These are phyloP conservation scores for Hypoxylon crocopeplum DNA, from an alignment of 495 filamentous ascomycete genomes.

Conservation along the genomic window DNA sequence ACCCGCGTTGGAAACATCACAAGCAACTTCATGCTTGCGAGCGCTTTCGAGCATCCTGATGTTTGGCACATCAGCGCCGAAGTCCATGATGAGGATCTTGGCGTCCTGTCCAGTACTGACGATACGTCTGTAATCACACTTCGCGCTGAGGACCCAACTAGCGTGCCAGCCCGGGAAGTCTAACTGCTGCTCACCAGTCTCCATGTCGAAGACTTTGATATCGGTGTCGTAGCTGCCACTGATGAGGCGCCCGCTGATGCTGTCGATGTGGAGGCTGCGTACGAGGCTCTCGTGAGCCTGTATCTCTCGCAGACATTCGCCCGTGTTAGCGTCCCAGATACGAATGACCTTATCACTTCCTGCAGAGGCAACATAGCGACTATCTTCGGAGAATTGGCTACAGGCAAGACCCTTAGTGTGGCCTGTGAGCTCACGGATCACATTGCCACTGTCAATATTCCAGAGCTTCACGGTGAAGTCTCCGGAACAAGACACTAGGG, in stretches of 20 bases:
- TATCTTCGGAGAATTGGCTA: slow-evolving; percentile 93
- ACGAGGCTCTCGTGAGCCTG: slow-evolving; percentile 82
- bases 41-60: slow-evolving; percentile 61
- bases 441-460: slow-evolving; percentile 85
- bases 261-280: slow-evolving; percentile 87
- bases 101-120: slow-evolving; percentile 94
- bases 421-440: slow-evolving; percentile 84
- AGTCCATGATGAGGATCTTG: slow-evolving; percentile 90
- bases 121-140: slow-evolving; percentile 91
- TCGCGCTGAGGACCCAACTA: slow-evolving; percentile 95
- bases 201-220: slow-evolving; percentile 89
- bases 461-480: slow-evolving; percentile 93
- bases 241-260: slow-evolving; percentile 78
- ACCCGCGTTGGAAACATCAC: slow-evolving; percentile 32
- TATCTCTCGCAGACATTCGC: slow-evolving; percentile 78
- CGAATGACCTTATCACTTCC: slow-evolving; percentile 95
- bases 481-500: slow-evolving; percentile 88
- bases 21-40: slow-evolving; percentile 36
- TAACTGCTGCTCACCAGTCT: slow-evolving; percentile 72
- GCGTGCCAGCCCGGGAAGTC: slow-evolving; percentile 89
- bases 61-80: slow-evolving; percentile 64
- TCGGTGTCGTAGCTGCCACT: slow-evolving; percentile 92
- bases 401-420: slow-evolving; percentile 92
- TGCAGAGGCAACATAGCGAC: slow-evolving; percentile 84
- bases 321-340: slow-evolving; percentile 90